Base-by-base conservation (phyloP, 108 stramenopile species). In the Pseudonitzschia pungens region DNA sequence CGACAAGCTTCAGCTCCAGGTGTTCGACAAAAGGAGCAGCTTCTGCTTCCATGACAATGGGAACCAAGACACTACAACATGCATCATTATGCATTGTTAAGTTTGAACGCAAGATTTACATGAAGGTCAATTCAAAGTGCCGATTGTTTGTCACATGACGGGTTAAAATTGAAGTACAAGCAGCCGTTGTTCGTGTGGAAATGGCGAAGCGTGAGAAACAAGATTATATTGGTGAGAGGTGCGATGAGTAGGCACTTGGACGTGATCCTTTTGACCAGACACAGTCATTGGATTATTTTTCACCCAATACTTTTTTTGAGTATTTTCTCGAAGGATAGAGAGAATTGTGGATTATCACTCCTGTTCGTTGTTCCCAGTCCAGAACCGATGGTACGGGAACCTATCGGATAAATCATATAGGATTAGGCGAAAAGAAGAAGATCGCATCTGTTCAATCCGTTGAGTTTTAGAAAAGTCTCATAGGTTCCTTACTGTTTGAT, bases 11-110 rank as follows among this genome's bases (percentile, higher is more conserved):
- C 55, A 98, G 84, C 4, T 75, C 77, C 16, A 96, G 75, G 69
- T 92, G 88, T 36, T 87, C 73, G 40, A 97, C 85, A 76, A 97
- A 86, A 24, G 96, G 98, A 14, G 72, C 73, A 0, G 97, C 97
- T 71, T 98, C 98, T 31, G 90, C 94, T 75, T 97, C 95, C 97
- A 98, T 98, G 36, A 95, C 97, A 56, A 98, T 89, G 59, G 86
- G 85, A 40, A 98, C 81, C 41, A 96, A 67, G 31, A 94, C 89
- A 62, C 83, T 87, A 63, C 9, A 67, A 40, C 31, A 58, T 28
- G 8, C 15, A 15, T 54, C 15, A 36, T 2, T 6, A 36, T 36
- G 36, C 4, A 36, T 36, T 36, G 2, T 36, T n/a, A n/a, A n/a
- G n/a, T n/a, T n/a, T n/a, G n/a, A n/a, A n/a, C n/a, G n/a, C n/a